Percentiles rank a stretch among this genome's conserved stretches.
phyloP scores from a whole-genome alignment of 352 stramenopile species.

The Pythium apleroticum region DNA sequence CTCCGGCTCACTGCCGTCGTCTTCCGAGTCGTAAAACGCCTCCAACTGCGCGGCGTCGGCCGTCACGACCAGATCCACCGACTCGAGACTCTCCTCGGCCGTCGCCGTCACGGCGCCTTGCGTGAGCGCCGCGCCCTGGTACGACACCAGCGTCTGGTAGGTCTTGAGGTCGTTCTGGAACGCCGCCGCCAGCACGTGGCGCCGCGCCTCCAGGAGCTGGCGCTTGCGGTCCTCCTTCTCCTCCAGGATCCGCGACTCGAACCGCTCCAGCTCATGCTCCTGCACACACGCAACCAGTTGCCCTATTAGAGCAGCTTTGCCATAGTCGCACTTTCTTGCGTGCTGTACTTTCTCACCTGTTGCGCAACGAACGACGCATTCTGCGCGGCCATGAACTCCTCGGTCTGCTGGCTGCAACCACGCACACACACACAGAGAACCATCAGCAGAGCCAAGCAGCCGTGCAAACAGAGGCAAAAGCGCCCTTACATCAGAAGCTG shows the following conservation, averaged over 20 bases:
- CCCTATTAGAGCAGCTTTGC: too few species aligned
- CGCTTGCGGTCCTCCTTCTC: constrained; percentile 67
- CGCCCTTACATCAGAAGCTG: constrained; percentile 47
- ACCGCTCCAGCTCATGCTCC: constrained; percentile 75
- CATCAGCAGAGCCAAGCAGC: not conserved
- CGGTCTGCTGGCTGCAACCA: constrained; percentile 44
- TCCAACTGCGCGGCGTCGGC: constrained; percentile 57
- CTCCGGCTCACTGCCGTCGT: constrained; percentile 23
- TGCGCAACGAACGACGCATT: constrained; percentile 70
- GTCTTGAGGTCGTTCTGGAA: constrained; percentile 79
- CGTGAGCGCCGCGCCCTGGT: constrained; percentile 38
- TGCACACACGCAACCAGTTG: constrained; percentile 19
- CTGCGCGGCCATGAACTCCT: constrained; percentile 70
- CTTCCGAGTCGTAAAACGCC: constrained; percentile 76
- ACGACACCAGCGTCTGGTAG: constrained; percentile 72
- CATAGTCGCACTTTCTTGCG: too few species aligned
- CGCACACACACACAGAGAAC: not conserved
- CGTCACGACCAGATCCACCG: constrained; percentile 69
- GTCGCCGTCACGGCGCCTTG: constrained; percentile 14
- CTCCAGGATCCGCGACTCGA: constrained; percentile 57
- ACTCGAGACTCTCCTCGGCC: constrained; percentile 55
- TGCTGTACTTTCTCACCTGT: constrained; percentile 30
- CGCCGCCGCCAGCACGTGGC: constrained; percentile 52
- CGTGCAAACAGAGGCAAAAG: not conserved
- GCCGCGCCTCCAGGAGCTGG: constrained; percentile 54